A percentile compares a stretch with the other conserved stretches of the same genome.
Conservation (phyloP, 2,329 filamentous ascomycete genomes). For the Biscogniauxia marginata region DNA sequence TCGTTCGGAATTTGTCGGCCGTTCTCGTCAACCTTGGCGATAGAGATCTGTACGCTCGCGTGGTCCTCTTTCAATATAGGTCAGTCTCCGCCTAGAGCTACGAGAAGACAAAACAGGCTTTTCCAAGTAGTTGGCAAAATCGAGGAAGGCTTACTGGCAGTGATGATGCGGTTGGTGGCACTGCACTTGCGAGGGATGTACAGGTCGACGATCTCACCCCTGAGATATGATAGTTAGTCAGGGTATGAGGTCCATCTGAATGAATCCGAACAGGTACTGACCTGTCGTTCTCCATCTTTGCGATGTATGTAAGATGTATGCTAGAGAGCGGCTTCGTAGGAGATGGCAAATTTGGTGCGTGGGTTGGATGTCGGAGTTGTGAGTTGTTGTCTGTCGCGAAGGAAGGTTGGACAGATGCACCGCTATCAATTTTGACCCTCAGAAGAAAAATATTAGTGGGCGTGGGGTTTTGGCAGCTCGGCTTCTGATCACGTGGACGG, state of each 20-base stretch:
- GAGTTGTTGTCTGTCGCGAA: constrained; percentile 16
- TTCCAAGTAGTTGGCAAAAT: no score
- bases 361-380: constrained; percentile 23
- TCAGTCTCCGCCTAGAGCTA: no score
- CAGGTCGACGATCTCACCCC: constrained; percentile 97
- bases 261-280: background rate
- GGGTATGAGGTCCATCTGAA: background rate
- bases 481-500: constrained; percentile 26
- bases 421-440: constrained; percentile 26
- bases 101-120: no score
- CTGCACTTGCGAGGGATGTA: constrained; percentile 99
- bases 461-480: constrained; percentile 14
- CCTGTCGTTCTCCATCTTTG: constrained; percentile 99
- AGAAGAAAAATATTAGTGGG: constrained; percentile 20
- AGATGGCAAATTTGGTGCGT: constrained; percentile 4
- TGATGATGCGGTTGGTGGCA: constrained; percentile 99
- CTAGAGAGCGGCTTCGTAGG: constrained; percentile 19
- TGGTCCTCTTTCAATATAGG: constrained; percentile 65
- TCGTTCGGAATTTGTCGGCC: constrained; percentile 90
- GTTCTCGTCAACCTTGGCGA: constrained; percentile 99
- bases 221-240: background rate
- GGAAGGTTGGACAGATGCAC: background rate
- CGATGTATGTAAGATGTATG: constrained; percentile 35
- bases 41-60: constrained; percentile 93
- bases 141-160: constrained; percentile 59